A percentile compares a stretch with the other conserved stretches of the same genome.
These are phyloP conservation scores for Amphibolis antarctica DNA, from an alignment of 106 monocot species.

Conservation along the genomic window DNA sequence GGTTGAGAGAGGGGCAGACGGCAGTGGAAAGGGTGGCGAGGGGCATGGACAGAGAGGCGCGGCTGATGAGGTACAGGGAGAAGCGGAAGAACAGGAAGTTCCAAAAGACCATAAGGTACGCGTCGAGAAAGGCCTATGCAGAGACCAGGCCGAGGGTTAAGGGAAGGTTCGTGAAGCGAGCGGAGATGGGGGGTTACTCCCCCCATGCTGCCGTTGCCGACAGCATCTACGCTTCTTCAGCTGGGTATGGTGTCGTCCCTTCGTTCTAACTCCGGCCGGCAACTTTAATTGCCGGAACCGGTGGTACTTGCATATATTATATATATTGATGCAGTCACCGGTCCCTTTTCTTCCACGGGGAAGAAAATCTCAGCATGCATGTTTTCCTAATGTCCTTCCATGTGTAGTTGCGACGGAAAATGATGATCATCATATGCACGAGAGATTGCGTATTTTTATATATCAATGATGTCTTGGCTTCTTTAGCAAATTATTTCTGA, in stretches of 20 bases:
- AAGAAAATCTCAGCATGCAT: too few species aligned
- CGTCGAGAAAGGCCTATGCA: slow-evolving; percentile 20
- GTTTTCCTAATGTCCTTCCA: too few species aligned
- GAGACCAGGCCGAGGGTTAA: slow-evolving; percentile 20
- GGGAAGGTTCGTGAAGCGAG: slow-evolving; percentile 16
- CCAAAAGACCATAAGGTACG: slow-evolving; percentile 24
- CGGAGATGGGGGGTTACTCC: background rate
- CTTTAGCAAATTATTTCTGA: too few species aligned
- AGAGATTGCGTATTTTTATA: too few species aligned
- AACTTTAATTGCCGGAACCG: too few species aligned
- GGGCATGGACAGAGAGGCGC: slow-evolving; percentile 12
- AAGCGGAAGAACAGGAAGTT: slow-evolving; percentile 20
- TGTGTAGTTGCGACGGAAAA: too few species aligned
- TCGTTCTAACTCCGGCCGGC: slow-evolving; percentile 20
- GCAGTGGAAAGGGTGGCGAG: background rate
- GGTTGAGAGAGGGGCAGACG: background rate
- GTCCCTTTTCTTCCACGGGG: too few species aligned
- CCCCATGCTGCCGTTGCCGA: too few species aligned
- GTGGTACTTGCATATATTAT: too few species aligned
- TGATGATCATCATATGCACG: too few species aligned
- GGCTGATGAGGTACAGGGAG: slow-evolving; percentile 19
- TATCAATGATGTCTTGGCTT: too few species aligned
- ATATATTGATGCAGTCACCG: too few species aligned
- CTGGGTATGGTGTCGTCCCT: slow-evolving; percentile 15
- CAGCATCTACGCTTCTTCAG: slow-evolving; percentile 16